Evolutionary conservation across 148 eudicot species (phyloP).

Genomic region (Fallopia convolvulus): DNA sequence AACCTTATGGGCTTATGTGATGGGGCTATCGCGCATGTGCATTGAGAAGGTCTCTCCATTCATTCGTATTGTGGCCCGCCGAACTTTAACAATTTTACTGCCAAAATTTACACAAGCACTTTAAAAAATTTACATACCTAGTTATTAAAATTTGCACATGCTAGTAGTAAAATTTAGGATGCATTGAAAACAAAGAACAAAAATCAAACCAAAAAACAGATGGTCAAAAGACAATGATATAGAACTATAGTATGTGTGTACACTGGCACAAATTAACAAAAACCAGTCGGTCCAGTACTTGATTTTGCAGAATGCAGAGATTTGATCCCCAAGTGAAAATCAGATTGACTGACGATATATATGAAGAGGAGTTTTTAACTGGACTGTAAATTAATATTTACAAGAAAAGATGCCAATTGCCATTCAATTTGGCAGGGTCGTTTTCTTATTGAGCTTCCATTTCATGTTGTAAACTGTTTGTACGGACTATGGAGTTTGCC

Average conservation of each 20-base stretch:
- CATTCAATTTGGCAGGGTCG: not conserved
- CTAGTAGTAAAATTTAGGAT: too few species aligned
- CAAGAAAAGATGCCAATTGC: not conserved
- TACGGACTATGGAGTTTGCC: not conserved
- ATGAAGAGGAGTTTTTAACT: not conserved
- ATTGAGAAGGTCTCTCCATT: too few species aligned
- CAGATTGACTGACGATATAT: not conserved
- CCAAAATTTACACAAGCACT: too few species aligned
- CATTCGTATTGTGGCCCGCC: too few species aligned
- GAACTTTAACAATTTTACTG: too few species aligned
- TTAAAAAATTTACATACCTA: too few species aligned
- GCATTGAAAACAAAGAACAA: not conserved
- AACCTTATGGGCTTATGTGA: too few species aligned
- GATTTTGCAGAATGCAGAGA: not conserved
- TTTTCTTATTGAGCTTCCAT: not conserved
- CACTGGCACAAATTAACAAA: not conserved
- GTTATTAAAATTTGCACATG: too few species aligned
- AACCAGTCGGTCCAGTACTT: not conserved
- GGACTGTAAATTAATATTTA: not conserved
- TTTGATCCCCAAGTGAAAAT: not conserved
- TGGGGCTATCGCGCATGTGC: too few species aligned
- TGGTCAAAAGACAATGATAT: constrained; percentile 1
- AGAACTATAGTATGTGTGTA: not conserved
- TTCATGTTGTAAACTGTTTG: not conserved
- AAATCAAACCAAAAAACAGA: not conserved